A percentile compares a stretch with the other conserved stretches of the same genome.
phyloP scores from a whole-genome alignment of 2,329 filamentous ascomycete species.

The Pseudocercospora ulei region DNA sequence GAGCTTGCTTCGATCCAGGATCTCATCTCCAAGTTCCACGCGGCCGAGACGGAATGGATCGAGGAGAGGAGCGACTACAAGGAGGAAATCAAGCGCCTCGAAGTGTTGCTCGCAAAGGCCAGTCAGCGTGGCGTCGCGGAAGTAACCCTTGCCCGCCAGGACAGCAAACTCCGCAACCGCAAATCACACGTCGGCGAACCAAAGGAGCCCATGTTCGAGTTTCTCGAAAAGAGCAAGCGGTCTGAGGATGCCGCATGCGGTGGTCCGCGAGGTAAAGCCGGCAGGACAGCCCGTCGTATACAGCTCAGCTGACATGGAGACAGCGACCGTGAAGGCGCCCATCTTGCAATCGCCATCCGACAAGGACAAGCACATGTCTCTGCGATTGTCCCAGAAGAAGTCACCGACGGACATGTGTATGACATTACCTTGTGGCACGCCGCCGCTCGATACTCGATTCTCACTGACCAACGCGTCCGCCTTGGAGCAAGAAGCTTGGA shows the following conservation, averaged over 20 bases:
- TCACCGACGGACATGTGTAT: slow-evolving; percentile 26
- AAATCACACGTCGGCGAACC: slow-evolving; percentile 17
- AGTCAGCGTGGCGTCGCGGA: slow-evolving; percentile 37
- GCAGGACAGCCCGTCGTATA: not conserved
- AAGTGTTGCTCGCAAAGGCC: slow-evolving; percentile 37
- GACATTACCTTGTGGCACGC: slow-evolving; percentile 33
- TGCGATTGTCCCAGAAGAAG: slow-evolving; percentile 35
- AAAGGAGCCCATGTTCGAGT: slow-evolving; percentile 32
- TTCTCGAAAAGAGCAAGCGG: slow-evolving; percentile 28
- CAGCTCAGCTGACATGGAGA: slow-evolving; percentile 16
- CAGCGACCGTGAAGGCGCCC: slow-evolving; percentile 27
- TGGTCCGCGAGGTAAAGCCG: slow-evolving; percentile 30
- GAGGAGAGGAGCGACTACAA: slow-evolving; percentile 34
- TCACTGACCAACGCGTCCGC: slow-evolving; percentile 24
- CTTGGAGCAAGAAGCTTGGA: slow-evolving; percentile 20
- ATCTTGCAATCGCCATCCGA: slow-evolving; percentile 33
- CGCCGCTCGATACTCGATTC: slow-evolving; percentile 25
- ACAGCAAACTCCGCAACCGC: slow-evolving; percentile 33
- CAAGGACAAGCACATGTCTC: slow-evolving; percentile 36
- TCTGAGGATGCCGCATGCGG: slow-evolving; percentile 24
- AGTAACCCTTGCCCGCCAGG: slow-evolving; percentile 37
- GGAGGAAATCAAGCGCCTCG: slow-evolving; percentile 39
- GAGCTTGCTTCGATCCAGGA: slow-evolving; percentile 23
- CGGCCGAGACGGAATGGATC: slow-evolving; percentile 31
- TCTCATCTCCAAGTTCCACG: slow-evolving; percentile 24